Percentiles rank a stretch among this genome's conserved stretches.
Conservation (phyloP, 768 basidiomycete genomes). For the Leccinum sublutescens region DNA sequence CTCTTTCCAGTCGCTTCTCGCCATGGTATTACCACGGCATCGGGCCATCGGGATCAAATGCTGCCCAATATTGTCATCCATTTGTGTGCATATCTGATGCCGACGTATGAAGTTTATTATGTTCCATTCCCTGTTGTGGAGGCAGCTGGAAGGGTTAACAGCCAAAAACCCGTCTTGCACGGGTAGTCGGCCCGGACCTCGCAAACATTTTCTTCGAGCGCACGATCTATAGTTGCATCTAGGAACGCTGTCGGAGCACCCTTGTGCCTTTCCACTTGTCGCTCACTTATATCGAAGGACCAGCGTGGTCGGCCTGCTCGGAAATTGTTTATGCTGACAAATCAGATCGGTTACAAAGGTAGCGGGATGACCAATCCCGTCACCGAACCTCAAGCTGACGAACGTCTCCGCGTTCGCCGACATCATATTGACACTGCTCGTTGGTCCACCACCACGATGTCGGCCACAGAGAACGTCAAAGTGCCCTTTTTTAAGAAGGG, state of each 20-base stretch:
- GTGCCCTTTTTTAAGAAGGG: slow-evolving; percentile 92
- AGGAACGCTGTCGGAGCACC: neutral
- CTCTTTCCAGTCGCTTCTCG: neutral
- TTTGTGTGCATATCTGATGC: neutral
- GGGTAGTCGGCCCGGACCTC: neutral
- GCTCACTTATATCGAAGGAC: neutral
- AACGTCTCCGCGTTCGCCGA: neutral
- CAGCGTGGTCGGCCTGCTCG: too few relatives aligned
- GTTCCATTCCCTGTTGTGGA: neutral
- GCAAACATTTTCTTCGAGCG: neutral
- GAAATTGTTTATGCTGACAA: slow-evolving; percentile 4
- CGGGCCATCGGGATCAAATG: slow-evolving; percentile 4
- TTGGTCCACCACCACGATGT: slow-evolving; percentile 25
- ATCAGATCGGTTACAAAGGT: slow-evolving; percentile 11
- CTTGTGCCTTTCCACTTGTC: neutral
- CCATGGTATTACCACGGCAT: neutral
- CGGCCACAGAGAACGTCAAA: slow-evolving; percentile 38
- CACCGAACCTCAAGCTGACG: neutral
- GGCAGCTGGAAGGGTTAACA: neutral
- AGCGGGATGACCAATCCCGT: slow-evolving; percentile 20
- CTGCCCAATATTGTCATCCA: neutral
- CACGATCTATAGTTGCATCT: neutral
- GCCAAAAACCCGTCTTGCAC: neutral
- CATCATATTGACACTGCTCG: neutral
- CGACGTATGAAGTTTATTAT: neutral